These are phyloP conservation scores for Diaporthe citriasiana DNA, from an alignment of 2,329 filamentous ascomycete species.

Conservation along the genomic window DNA sequence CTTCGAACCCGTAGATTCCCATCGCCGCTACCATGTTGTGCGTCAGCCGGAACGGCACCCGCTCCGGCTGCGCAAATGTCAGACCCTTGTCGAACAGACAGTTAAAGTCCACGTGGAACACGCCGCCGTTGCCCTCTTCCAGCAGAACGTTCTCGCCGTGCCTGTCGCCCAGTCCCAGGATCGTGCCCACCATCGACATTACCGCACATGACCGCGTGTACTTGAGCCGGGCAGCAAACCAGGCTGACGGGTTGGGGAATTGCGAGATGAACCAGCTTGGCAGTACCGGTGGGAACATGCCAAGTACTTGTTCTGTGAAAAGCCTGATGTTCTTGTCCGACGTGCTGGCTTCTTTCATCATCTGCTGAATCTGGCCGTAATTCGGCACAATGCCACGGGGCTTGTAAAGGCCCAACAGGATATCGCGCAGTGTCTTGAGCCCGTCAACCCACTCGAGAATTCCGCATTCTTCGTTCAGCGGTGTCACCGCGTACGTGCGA, in stretches of 20 bases:
- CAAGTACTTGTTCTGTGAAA: slow-evolving; percentile 76
- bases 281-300: slow-evolving; percentile 84
- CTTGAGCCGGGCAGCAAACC: slow-evolving; percentile 89
- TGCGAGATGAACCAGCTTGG: slow-evolving; percentile 96
- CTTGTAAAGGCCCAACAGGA: slow-evolving; percentile 83
- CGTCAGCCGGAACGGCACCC: slow-evolving; percentile 95
- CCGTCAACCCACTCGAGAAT: slow-evolving; percentile 99
- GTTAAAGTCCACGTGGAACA: slow-evolving; percentile 99
- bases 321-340: slow-evolving; percentile 73
- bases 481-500: slow-evolving; percentile 96
- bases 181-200: slow-evolving; percentile 99
- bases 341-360: slow-evolving; percentile 74
- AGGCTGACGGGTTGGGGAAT: slow-evolving; percentile 91
- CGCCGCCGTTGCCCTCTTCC: slow-evolving; percentile 92
- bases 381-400: slow-evolving; percentile 79
- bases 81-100: slow-evolving; percentile 98
- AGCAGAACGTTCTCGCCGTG: slow-evolving; percentile 98
- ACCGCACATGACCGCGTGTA: slow-evolving; percentile 97
- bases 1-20: slow-evolving; percentile 93
- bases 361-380: slow-evolving; percentile 75
- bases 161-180: slow-evolving; percentile 91
- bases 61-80: slow-evolving; percentile 94
- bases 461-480: slow-evolving; percentile 96
- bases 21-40: slow-evolving; percentile 99
- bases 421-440: slow-evolving; percentile 92